phyloP scores from a whole-genome alignment of 192 early-diverging fungal species.

The Linnemannia schmuckeri region DNA sequence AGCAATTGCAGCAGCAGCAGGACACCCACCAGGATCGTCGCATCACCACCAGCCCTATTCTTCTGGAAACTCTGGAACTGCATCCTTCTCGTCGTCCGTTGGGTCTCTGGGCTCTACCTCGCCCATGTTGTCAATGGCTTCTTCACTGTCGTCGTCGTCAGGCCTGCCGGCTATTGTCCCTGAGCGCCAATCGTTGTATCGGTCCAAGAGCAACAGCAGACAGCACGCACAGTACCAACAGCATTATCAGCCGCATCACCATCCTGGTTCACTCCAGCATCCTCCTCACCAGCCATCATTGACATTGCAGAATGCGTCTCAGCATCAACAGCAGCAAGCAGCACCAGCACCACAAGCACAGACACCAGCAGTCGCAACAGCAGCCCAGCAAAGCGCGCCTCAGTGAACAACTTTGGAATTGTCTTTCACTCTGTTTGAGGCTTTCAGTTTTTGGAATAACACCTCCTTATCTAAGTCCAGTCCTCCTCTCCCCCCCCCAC shows the following conservation, averaged over 20 bases:
- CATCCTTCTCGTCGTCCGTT: slow-evolving; percentile 43
- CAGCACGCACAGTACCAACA: slow-evolving; percentile 38
- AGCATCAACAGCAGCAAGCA: background rate
- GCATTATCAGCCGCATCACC: slow-evolving; percentile 21
- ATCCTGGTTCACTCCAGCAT: slow-evolving; percentile 10
- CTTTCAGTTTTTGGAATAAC: background rate
- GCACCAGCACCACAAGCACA: too few species aligned
- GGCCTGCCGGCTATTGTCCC: slow-evolving; percentile 51
- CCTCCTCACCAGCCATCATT: slow-evolving; percentile 13
- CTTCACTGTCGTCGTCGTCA: slow-evolving; percentile 45
- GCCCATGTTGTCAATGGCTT: slow-evolving; percentile 52
- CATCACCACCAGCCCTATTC: slow-evolving; percentile 32
- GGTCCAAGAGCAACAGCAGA: slow-evolving; percentile 52
- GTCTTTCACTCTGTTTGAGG: background rate
- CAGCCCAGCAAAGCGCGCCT: slow-evolving; percentile 4
- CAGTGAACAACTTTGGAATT: background rate
- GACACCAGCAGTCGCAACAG: slow-evolving; percentile 7
- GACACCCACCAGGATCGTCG: background rate
- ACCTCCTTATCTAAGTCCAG: background rate
- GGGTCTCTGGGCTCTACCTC: slow-evolving; percentile 48
- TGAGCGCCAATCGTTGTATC: slow-evolving; percentile 49
- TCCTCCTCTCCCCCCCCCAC: background rate
- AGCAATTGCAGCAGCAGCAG: slow-evolving; percentile 26
- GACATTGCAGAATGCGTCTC: slow-evolving; percentile 6
- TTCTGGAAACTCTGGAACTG: slow-evolving; percentile 39